Evolutionary conservation across 164 flowering plant species (phyloP), one percentile per base, ranked within the genome.

Genomic region (Magnolia changhungtana): DNA sequence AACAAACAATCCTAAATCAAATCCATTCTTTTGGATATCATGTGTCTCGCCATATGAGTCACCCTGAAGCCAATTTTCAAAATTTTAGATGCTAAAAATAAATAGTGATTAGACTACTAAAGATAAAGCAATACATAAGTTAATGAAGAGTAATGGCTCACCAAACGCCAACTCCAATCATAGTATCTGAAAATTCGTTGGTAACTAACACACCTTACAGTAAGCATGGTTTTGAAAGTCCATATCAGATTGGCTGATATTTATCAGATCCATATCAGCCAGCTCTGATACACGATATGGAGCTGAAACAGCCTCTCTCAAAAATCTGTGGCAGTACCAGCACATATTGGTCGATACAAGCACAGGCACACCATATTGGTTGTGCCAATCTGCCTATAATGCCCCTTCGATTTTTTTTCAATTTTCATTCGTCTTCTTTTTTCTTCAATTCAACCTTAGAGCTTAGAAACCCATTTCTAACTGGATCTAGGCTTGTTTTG

Each of bases 1-100:
- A 78, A 93, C 92, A 84, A 93, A 89, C 10, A 87, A 83, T 55
- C 92, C 96, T 73, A 93, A 88, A 84, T 93, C 96, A 72, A 93
- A 86, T 55, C 78, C 83, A 73, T 58, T 77, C 77, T 83, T 87
- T 67, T 80, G 84, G 18, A 80, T 74, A 79, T 88, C 88, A 66
- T 65, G 80, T 20, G 77, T 69, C 37, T 85, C 90, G 37, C 61
- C 79, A 64, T 74, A 81, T 21, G 84, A 73, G 24, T 70, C 77
- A 13, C 45, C 84, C 89, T 85, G 78, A 76, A 75, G 50, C 50
- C 63, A 78, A 63, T n/a, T n/a, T 74, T 50, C 64, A 74, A 64
- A 63, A 14, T 9, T 31, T n/a, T 20, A 29, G 19, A 61, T 23
- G 0, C 23, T 21, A 49, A 16, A 64, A n/a, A 1, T 10, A 9